Evolutionary conservation across 2,329 filamentous ascomycete species (phyloP), one percentile per base, ranked within the genome.

Genomic region (Botrytis pseudocinerea): DNA sequence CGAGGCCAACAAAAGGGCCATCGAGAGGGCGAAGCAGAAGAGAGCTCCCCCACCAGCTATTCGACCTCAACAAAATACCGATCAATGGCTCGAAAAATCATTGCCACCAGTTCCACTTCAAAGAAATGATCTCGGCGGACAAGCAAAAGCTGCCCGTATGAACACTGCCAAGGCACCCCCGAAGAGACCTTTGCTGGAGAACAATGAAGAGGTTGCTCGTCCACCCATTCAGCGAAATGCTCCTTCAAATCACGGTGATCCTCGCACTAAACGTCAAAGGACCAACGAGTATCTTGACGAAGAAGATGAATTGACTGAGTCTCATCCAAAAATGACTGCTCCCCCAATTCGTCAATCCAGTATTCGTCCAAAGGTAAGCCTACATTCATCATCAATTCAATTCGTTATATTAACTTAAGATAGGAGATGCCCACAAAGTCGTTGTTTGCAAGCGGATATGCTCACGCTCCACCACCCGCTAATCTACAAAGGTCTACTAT

Each of bases 321-420:
- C 89, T 73, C 87, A 88, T 59, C 86, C 89, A 63, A 87, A 89
- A 71, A 87, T 95, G 78, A 96, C 95, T 84, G 93, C 92, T 22
- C 93, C 94, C 70, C 94, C 94, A 9, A 93, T 97, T 77, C 90
- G 95, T 73, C 93, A 94, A 75, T 97, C 93, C 2, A 91, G 87
- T 66, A 87, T 89, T 79, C 87, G 88, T 78, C 78, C 76, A 73
- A 82, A 81, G 80, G 80, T 81, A 78, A 72, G 62, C 57, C 18
- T 10, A 86, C 84, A 40, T 51, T 84, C 44, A 38, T 63, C 12
- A n/a, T 44, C 25, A 14, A n/a, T 44, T 18, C 2, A n/a, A 57
- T 40, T 28, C 42, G 42, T 48, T 57, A 78, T 75, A 71, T 82
- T 87, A 80, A 87, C 78, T 44, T 57, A 25, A 60, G 42, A 42